Conservation (phyloP, 768 basidiomycete species). For the Termitomyces eurrhizus region DNA sequence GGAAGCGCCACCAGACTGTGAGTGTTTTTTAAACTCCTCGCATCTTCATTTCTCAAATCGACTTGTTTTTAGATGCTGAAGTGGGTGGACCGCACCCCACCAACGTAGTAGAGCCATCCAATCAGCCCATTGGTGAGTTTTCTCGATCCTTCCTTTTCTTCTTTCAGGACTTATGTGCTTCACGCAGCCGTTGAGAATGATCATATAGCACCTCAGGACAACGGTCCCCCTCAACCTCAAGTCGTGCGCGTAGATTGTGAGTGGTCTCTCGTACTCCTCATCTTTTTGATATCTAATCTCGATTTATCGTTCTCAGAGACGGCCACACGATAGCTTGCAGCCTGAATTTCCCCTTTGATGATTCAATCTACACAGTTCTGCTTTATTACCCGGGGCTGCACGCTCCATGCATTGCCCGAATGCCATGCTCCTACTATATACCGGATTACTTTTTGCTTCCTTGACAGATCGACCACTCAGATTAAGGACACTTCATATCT, state of each 20-base stretch:
- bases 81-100: background rate
- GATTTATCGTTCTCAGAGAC: background rate
- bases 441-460: no score
- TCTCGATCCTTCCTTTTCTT: background rate
- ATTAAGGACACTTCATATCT: no score
- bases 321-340: background rate
- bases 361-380: background rate
- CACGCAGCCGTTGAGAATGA: background rate
- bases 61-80: background rate
- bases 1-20: background rate
- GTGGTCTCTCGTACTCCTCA: background rate
- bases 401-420: background rate
- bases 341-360: background rate
- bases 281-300: background rate
- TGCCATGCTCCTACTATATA: background rate
- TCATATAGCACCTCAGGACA: background rate
- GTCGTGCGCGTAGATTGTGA: background rate
- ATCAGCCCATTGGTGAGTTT: background rate
- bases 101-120: background rate
- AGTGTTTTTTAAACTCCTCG: background rate
- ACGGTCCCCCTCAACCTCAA: background rate
- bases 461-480: no score
- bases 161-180: background rate
- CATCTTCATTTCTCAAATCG: no score
- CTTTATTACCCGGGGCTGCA: background rate